Base-by-base conservation (phyloP, 2,329 filamentous ascomycete genomes). In the Nakataea oryzae region DNA sequence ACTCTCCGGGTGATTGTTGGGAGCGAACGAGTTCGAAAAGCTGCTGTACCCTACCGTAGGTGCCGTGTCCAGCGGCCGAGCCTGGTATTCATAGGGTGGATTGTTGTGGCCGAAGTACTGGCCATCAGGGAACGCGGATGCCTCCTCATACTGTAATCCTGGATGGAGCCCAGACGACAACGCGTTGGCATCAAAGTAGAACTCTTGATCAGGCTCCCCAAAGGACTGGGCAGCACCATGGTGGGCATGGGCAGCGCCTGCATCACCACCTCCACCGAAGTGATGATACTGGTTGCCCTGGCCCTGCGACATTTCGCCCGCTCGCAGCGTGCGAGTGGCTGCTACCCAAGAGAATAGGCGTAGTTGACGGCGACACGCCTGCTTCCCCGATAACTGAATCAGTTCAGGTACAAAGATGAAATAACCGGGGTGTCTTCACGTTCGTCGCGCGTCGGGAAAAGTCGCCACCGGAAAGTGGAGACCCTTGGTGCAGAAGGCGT, bases 211-310 rank as follows among this genome's bases (percentile, higher is more conserved):
- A 50, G 41, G 17, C 41, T 60, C 58, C 13, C 34, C 34, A 26
- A 54, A 60, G 17, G 41, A 21, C 41, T 60, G 58, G 28, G 57
- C 21, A 12, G 57, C 30, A 34, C 24, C 27, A 50, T 60, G 54
- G 28, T 54, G 58, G 17, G 41, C 58, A 54, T 60, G 58, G 41
- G 58, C 4, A 17, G 56, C 54, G 12, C 60, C 60, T 5, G 55
- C 32, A 29, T 57, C 60, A 24, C 54, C 60, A 50, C 29, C 29
- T 27, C 29, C 54, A 29, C 24, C 54, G 34, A 57, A 61, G 29
- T 54, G 59, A 30, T 61, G 60, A 50, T 57, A 61, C 60, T 61
- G 60, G 29, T 30, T 27, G 17, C 60, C 60, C 47, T 61, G 60
- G 26, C 54, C 54, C 41, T 61, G 60, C n/a, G 60, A 30, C 60